Base-by-base conservation (phyloP, 768 basidiomycete genomes). In the Zangia roseola region DNA sequence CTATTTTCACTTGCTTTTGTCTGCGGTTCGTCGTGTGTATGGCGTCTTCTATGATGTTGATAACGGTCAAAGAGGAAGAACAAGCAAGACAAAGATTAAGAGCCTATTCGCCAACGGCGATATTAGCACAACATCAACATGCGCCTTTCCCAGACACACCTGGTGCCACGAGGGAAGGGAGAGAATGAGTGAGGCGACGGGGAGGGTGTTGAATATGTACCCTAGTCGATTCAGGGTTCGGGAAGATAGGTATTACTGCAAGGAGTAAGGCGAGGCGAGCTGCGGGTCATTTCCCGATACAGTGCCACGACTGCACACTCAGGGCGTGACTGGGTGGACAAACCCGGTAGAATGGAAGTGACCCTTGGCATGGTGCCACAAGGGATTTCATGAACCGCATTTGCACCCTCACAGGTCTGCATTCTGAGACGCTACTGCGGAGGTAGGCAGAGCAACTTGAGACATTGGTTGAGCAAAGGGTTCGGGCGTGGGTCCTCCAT, bases 271-370 rank as follows among this genome's bases (percentile, higher is more conserved):
- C 46, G 54, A 56, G 54, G 61, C 60, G 30, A 48, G 40, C 61
- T 56, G 59, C 45, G 57, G 47, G 40, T 19, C 21, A 46, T 43
- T 31, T 46, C 46, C 16, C 23, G 10, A 16, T 16, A 16, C 26
- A 19, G 31, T 30, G 37, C 44, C 52, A 53, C 45, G 45, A 50
- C 36, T 40, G 31, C 33, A 43, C 37, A 21, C 50, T 56, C 47
- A n/a, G 57, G 61, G 50, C 37, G 44, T 49, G 56, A 61, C 25
- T 21, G 40, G 33, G 30, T 39, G 20, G 35, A 30, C 28, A 7
- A 4, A 30, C 3, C 24, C n/a, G 21, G 33, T 33, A 38, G 49
- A 61, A 63, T 63, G 58, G 61, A 61, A 61, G 53, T 23, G 24
- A 37, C 37, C 53, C 53, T 56, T 12, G 34, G 38, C n/a, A 10